These are phyloP conservation scores for Mitragyna speciosa DNA, from an alignment of 257 asterid genomes.

Conservation along the genomic window DNA sequence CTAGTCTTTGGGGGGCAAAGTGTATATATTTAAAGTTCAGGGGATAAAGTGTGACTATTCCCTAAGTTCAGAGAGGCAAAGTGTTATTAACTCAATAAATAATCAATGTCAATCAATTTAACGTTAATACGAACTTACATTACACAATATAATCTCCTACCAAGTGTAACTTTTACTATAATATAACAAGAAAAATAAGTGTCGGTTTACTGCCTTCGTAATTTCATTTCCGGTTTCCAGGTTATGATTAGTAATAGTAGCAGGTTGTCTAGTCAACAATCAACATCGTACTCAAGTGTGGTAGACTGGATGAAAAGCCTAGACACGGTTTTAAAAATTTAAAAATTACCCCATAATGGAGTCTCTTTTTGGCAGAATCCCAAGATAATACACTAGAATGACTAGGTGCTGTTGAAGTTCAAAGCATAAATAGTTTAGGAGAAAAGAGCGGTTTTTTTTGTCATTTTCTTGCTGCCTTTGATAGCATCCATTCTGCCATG, in stretches of 20 bases:
- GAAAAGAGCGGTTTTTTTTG: slow-evolving; percentile 2
- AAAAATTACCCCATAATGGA: neutral
- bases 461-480: slow-evolving; percentile 11
- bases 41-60: too few species aligned
- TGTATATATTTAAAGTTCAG: too few species aligned
- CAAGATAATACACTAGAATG: neutral
- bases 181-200: neutral
- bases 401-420: neutral
- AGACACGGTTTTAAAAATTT: slow-evolving; percentile 17
- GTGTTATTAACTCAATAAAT: too few species aligned
- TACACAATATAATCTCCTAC: too few species aligned
- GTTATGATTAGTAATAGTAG: neutral
- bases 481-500: slow-evolving; percentile 42
- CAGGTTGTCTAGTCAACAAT: neutral
- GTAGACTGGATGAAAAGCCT: neutral
- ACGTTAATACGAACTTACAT: too few species aligned
- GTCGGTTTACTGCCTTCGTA: neutral
- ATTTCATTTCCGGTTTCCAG: too few species aligned
- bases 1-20: too few species aligned
- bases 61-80: too few species aligned
- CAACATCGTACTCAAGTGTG: neutral
- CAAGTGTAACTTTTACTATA: too few species aligned
- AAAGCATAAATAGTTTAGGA: neutral
- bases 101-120: too few species aligned
- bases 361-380: slow-evolving; percentile 20